Conservation (phyloP, 164 flowering plant genomes). For the Stephania japonica region DNA sequence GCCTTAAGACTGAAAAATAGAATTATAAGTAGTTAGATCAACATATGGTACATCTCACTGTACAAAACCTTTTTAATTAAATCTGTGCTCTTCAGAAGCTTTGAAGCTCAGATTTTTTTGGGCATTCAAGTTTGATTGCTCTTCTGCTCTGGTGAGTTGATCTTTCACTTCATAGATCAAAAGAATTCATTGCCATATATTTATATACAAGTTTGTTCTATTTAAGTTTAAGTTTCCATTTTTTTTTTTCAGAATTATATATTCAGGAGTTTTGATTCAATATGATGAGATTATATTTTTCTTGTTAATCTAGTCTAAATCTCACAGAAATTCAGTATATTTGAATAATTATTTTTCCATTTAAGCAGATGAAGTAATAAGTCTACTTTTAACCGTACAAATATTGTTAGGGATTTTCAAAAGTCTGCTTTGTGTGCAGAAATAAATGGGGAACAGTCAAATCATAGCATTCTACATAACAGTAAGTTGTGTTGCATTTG, state of each 20-base stretch:
- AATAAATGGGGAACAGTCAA: conserved; percentile 42
- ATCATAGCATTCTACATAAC: conserved; percentile 56
- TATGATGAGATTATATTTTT: not conserved
- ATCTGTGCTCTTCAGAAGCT: not conserved
- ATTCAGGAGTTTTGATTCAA: not conserved
- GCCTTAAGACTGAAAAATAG: not conserved
- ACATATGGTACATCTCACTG: not conserved
- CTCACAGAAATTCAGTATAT: not conserved
- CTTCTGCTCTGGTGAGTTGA: not conserved
- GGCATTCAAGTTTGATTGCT: not conserved
- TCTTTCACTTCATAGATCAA: not conserved
- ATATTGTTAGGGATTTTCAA: not conserved
- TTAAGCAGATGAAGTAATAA: not conserved
- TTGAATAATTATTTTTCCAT: not conserved
- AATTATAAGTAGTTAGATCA: not conserved
- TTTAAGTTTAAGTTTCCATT: not conserved
- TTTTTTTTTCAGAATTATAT: not conserved
- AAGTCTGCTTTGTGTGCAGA: conserved; percentile 13
- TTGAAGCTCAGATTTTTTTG: not conserved
- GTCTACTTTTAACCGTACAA: no score
- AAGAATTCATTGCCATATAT: not conserved
- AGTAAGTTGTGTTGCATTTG: conserved; percentile 55
- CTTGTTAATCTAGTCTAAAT: not conserved
- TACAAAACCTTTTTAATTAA: not conserved
- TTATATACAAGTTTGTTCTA: no score